phyloP scores from a whole-genome alignment of 495 filamentous ascomycete species.

The Neurospora sp. region DNA sequence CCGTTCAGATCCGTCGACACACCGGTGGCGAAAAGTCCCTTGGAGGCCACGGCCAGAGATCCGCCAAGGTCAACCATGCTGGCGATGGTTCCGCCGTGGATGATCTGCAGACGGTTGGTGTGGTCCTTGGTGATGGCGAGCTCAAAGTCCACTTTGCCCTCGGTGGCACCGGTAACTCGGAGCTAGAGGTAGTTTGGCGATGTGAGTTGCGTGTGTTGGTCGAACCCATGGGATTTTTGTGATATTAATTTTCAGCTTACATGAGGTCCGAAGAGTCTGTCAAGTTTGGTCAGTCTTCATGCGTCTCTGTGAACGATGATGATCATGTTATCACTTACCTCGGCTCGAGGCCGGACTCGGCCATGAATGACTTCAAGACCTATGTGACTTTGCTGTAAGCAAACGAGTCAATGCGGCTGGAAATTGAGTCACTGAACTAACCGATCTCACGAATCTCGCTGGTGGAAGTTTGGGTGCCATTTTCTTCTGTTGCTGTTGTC shows the following conservation, averaged over 20 bases:
- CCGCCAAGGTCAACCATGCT: conserved; percentile 94
- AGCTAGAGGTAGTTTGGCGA: conserved; percentile 39
- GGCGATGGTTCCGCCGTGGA: conserved; percentile 93
- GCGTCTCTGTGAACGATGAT: not conserved
- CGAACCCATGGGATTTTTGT: not conserved
- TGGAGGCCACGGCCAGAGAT: conserved; percentile 85
- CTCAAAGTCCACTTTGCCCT: conserved; percentile 78
- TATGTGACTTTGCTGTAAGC: conserved; percentile 18
- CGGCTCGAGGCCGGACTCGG: conserved; percentile 76
- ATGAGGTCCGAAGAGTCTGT: conserved; percentile 33
- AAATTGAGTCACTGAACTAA: conserved; percentile 8
- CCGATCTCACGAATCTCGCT: conserved; percentile 30
- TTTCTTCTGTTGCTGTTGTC: not conserved
- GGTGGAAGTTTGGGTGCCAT: conserved; percentile 27
- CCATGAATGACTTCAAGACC: conserved; percentile 77
- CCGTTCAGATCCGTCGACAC: conserved; percentile 90
- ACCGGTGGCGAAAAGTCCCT: conserved; percentile 77
- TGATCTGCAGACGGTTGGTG: conserved; percentile 80
- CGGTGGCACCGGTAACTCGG: conserved; percentile 61
- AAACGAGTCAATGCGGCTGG: not conserved
- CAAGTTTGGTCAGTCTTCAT: not conserved
- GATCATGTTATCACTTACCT: conserved; percentile 45
- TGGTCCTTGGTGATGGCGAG: conserved; percentile 78
- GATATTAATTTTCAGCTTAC: conserved; percentile 14
- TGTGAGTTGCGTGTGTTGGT: not conserved